Evolutionary conservation across 78 protist species (phyloP), one percentile per base, ranked within the genome.

Genomic region (Monocercomonoides exilis): DNA sequence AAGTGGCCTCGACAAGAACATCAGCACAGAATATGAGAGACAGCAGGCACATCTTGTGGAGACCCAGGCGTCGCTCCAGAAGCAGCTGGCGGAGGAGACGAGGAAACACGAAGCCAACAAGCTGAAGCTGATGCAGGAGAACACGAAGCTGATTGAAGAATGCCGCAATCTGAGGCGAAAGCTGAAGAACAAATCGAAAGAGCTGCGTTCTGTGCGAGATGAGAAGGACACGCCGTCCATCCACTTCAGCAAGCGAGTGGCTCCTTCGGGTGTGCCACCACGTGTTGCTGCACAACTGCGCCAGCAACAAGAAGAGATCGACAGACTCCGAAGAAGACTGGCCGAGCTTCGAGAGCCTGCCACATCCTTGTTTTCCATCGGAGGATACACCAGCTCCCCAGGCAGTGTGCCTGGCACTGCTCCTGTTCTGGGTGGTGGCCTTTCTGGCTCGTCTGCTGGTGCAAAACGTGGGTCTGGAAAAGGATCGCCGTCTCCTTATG

Each of bases 121-220:
- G 82, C 6, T 79, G 82, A 33, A 21, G 43, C 6, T 79, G 43
- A 79, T 79, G 82, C 42, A 79, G 11, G 82, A 79, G 43, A 79
- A 79, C 82, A 79, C 21, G 11, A 79, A 79, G 11, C 11, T 79
- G 43, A 79, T 79, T 21, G 43, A 79, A 41, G 70, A 54, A 21
- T 54, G 70, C 70, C 70, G 70, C 38, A 54, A 54, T 54, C 70
- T 54, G 11, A 11, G 70, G 70, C 11, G 70, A 21, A 54, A 21
- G 70, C 70, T 54, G 70, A 11, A 54, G 70, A 54, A 54, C 70
- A 54, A 54, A 21, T 54, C 70, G 70, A 11, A 21, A 21, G 70
- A 54, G 70, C 70, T 54, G 11, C 70, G 70, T 11, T 29, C 70
- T 54, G 70, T 54, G 11, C 70, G 70, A 54, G 70, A 54, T 11